These are phyloP conservation scores for Colletotrichum zoysiae DNA, from an alignment of 2,329 filamentous ascomycete species.

Conservation along the genomic window DNA sequence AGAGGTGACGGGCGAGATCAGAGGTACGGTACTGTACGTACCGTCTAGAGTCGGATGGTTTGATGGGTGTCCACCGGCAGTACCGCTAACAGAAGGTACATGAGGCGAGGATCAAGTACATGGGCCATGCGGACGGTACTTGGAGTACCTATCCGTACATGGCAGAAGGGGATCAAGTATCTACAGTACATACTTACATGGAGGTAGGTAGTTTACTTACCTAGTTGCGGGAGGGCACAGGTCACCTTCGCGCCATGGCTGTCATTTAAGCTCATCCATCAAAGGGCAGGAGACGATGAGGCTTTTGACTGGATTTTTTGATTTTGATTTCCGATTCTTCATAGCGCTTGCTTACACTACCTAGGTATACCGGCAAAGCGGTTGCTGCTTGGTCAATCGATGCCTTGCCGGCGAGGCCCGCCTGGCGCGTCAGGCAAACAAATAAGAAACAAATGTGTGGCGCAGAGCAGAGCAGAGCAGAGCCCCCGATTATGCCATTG, in stretches of 20 bases:
- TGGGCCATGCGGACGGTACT: conserved; percentile 29
- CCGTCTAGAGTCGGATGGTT: conserved; percentile 32
- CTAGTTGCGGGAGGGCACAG: conserved; percentile 2
- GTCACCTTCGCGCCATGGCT: background rate
- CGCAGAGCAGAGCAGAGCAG: background rate
- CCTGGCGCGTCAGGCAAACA: conserved; percentile 21
- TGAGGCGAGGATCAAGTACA: conserved; percentile 31
- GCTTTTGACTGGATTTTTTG: background rate
- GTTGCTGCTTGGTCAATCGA: background rate
- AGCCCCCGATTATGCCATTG: conserved; percentile 1
- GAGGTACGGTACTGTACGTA: conserved; percentile 40
- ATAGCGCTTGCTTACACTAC: background rate
- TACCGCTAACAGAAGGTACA: conserved; percentile 40
- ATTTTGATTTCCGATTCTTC: background rate
- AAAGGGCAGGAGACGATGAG: background rate
- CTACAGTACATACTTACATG: too few relatives aligned
- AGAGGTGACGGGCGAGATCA: conserved; percentile 11
- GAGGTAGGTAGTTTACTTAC: too few relatives aligned
- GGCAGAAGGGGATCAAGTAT: too few relatives aligned
- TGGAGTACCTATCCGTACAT: background rate
- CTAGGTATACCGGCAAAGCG: too few relatives aligned
- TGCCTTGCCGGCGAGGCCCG: conserved; percentile 14
- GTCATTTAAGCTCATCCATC: background rate
- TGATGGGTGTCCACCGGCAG: conserved; percentile 35
- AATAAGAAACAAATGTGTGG: conserved; percentile 37